Evolutionary conservation across 352 stramenopile species (phyloP).

Genomic region (Nothophytophthora sp.): DNA sequence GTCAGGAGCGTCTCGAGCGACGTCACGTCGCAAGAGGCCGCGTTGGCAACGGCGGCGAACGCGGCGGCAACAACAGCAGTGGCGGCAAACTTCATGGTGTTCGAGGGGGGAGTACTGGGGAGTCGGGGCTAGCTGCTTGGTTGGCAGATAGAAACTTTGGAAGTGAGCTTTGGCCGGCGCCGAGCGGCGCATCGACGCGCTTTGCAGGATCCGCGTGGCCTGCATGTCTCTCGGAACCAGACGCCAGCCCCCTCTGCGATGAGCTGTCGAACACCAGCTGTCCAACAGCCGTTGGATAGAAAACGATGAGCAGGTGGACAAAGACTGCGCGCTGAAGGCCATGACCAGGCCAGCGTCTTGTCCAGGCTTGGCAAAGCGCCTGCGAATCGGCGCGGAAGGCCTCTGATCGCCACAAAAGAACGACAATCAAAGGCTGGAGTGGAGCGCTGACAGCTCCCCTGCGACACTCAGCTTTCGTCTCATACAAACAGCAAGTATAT

Average conservation of each 20-base stretch:
- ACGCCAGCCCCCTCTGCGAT: too few species aligned
- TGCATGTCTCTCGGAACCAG: constrained; percentile 14
- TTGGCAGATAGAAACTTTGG: constrained; percentile 24
- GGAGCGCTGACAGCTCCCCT: constrained; percentile 1
- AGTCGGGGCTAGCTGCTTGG: constrained; percentile 24
- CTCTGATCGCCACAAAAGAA: too few species aligned
- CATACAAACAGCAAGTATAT: constrained; percentile 19
- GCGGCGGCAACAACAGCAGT: background rate
- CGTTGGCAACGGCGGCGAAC: constrained; percentile 1
- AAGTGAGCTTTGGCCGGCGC: constrained; percentile 16
- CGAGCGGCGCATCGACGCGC: too few species aligned
- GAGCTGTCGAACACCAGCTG: too few species aligned
- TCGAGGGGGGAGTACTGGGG: background rate
- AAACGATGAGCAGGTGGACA: too few species aligned
- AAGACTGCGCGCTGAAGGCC: too few species aligned
- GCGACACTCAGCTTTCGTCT: constrained; percentile 17
- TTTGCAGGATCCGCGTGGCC: too few species aligned
- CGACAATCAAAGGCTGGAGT: too few species aligned
- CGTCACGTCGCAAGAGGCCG: constrained; percentile 8
- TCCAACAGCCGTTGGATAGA: constrained; percentile 14
- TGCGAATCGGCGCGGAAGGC: too few species aligned
- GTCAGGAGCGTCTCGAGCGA: constrained; percentile 4
- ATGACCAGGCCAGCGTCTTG: too few species aligned
- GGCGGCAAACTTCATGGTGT: constrained; percentile 14
- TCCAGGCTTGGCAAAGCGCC: too few species aligned